These are phyloP conservation scores for Xylaria sp. DNA, from an alignment of 2,329 filamentous ascomycete species.

Conservation along the genomic window DNA sequence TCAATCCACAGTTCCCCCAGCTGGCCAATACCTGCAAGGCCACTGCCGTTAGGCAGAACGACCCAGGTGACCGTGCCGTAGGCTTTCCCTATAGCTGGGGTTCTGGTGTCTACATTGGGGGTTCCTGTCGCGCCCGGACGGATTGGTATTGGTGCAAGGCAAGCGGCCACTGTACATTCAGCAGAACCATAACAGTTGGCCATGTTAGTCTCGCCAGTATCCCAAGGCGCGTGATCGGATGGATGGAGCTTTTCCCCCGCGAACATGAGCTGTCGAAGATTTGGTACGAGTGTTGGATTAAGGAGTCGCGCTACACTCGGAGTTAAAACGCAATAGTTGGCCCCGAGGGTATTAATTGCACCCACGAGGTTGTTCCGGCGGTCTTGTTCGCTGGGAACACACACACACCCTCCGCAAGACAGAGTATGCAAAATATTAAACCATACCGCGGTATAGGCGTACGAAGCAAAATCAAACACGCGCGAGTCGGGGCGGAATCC, in stretches of 20 bases:
- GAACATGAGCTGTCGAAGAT: conserved; percentile 1
- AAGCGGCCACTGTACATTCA: not conserved
- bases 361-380: not conserved
- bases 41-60: not conserved
- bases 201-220: not conserved
- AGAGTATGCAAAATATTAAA: conserved; percentile 4
- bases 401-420: conserved; percentile 3
- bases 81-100: not conserved
- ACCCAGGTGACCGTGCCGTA: conserved; percentile 1
- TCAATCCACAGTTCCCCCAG: conserved; percentile 16
- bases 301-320: not conserved
- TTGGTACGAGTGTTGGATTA: not conserved
- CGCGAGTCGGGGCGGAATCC: not conserved
- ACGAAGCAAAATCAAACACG: conserved; percentile 13
- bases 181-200: conserved; percentile 2
- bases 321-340: not conserved
- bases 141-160: conserved; percentile 4
- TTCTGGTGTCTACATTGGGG: not conserved
- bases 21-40: conserved; percentile 8
- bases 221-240: not conserved
- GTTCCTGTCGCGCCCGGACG: not conserved
- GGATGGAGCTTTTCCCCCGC: not conserved
- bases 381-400: conserved; percentile 5
- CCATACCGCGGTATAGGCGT: not conserved
- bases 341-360: not conserved